A percentile compares a stretch with the other conserved stretches of the same genome.
phyloP scores from a whole-genome alignment of 2,329 filamentous ascomycete genomes.

The Cryphonectria parasitica region DNA sequence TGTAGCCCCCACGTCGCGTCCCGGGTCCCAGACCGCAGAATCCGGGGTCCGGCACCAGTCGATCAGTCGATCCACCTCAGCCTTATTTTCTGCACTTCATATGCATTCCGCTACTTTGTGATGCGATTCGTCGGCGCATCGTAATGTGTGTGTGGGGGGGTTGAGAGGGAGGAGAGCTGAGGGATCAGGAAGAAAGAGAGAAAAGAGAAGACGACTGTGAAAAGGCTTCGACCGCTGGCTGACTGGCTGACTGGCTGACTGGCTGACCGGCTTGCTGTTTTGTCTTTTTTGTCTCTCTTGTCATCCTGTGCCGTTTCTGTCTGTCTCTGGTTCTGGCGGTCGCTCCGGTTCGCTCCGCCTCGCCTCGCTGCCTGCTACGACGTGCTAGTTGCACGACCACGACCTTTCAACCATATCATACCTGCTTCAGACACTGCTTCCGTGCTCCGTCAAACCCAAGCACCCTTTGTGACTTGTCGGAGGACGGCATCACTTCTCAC shows the following conservation, averaged over 20 bases:
- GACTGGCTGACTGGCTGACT: background rate
- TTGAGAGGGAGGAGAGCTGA: background rate
- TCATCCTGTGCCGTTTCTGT: background rate
- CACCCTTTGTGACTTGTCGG: background rate
- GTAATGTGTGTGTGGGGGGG: background rate
- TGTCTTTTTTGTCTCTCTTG: background rate
- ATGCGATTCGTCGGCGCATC: background rate
- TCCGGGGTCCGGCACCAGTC: slow-evolving; percentile 4
- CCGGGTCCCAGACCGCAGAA: background rate
- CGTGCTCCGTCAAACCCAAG: background rate
- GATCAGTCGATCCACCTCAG: slow-evolving; percentile 3
- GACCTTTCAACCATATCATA: background rate
- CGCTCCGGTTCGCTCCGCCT: background rate
- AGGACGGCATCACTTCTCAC: background rate
- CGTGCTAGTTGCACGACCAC: background rate
- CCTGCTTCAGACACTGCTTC: background rate
- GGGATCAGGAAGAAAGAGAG: background rate
- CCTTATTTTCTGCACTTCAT: slow-evolving; percentile 1
- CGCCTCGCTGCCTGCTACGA: slow-evolving; percentile 2
- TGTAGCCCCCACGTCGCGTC: background rate
- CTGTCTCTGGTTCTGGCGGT: background rate
- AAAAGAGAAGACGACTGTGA: background rate
- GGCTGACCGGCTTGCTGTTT: background rate
- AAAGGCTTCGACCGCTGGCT: background rate
- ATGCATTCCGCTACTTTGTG: background rate